Evolutionary conservation across 805 yeast genomes (phyloP), one percentile per base, ranked within the genome.

Genomic region (Starmera dryadoides): DNA sequence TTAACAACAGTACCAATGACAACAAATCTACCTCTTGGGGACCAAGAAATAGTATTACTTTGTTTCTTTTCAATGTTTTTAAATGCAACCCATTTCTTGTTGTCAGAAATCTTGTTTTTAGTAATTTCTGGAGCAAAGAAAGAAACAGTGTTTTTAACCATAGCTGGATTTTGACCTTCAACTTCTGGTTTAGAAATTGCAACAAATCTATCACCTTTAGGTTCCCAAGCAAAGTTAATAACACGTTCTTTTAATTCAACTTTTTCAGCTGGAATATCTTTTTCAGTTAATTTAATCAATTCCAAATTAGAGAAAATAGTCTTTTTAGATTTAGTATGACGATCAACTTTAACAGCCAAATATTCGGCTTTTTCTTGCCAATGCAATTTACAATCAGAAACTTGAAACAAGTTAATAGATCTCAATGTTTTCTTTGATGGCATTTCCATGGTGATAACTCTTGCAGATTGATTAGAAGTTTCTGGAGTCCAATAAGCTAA

Each of bases 401-500:
- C 98, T 67, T 93, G 96, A 73, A 93, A 88, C 64, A 93, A 72
- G 64, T 91, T 89, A 52, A 91, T 81, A 43, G 96, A 85, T 75
- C 97, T 85, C 45, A 93, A 63, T 35, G 88, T 79, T 60, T 79
- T 73, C 61, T 82, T 85, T 21, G 87, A 71, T 43, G 96, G 95
- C 39, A 89, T 75, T 55, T 86, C 87, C 79, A 93, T 81, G 46
- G 93, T 66, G 19, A 94, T 77, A 42, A 91, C 98, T 62, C 95
- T 83, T 22, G 98, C 97, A 34, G 96, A 84, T 69, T 89, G 96
- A 64, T 93, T 91, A 46, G 73, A 63, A 39, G 79, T 68, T 68
- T 93, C 99, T 40, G 99, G 99, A 35, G 96, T 88, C 98, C 98
- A 93, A 69, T 82, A 93, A 25, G 95, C 80, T 50, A 93, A 72